phyloP scores from a whole-genome alignment of 1,284 basidiomycete genomes.

The Malassezia brasiliensis region DNA sequence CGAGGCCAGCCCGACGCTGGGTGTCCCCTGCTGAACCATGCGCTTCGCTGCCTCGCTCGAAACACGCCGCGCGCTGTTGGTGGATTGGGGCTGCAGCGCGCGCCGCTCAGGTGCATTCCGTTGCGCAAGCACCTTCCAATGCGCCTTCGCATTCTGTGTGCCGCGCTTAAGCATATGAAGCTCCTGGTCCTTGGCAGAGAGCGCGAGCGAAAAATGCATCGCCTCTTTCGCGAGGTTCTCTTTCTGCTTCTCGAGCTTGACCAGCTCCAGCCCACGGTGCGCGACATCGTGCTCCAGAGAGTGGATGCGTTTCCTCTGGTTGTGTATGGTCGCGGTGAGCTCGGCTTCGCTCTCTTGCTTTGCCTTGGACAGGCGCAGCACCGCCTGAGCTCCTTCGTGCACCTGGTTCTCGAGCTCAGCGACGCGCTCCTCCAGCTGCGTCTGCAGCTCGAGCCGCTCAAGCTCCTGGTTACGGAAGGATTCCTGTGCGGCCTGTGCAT shows the following conservation, averaged over 20 bases:
- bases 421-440: slow-evolving; percentile 3
- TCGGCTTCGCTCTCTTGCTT: slow-evolving; percentile 6
- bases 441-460: neutral
- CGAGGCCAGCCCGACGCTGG: slow-evolving; percentile 1
- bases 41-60: slow-evolving; percentile 1
- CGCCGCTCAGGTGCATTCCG: neutral
- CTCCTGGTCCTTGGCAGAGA: slow-evolving; percentile 30
- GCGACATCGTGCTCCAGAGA: slow-evolving; percentile 20
- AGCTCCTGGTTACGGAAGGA: neutral
- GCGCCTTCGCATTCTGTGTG: slow-evolving; percentile 12
- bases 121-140: slow-evolving; percentile 4
- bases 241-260: slow-evolving; percentile 29
- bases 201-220: slow-evolving; percentile 26
- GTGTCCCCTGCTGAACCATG: neutral
- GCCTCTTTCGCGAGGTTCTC: slow-evolving; percentile 30
- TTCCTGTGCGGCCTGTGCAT: neutral
- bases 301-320: slow-evolving; percentile 10
- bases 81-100: neutral
- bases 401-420: neutral
- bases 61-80: neutral
- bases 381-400: neutral
- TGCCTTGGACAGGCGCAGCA: neutral
- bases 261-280: slow-evolving; percentile 19
- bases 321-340: neutral
- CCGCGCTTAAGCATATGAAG: slow-evolving; percentile 31